Conservation (phyloP, 768 basidiomycete genomes). For the Psilocybe subaeruginosa region DNA sequence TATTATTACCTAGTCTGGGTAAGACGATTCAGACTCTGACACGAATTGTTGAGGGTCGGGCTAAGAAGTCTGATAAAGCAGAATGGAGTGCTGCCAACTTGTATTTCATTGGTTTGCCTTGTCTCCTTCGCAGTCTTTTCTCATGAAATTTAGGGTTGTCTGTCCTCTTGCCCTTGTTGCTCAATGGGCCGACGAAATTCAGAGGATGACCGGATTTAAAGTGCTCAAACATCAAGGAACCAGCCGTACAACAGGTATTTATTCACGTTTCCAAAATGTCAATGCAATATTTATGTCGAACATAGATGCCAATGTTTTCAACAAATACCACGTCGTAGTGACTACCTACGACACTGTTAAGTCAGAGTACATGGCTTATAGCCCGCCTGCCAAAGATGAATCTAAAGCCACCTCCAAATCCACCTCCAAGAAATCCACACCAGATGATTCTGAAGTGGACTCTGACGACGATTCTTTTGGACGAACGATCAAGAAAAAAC, state of each 20-base stretch:
- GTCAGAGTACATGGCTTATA: slow-evolving; percentile 70
- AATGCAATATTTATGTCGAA: background rate
- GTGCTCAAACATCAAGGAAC: slow-evolving; percentile 88
- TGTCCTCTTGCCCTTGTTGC: slow-evolving; percentile 86
- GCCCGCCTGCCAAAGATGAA: slow-evolving; percentile 56
- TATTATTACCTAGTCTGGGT: slow-evolving; percentile 53
- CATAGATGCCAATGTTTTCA: slow-evolving; percentile 57
- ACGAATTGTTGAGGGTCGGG: slow-evolving; percentile 82
- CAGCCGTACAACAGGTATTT: slow-evolving; percentile 64
- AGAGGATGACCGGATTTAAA: slow-evolving; percentile 67
- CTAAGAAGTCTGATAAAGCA: slow-evolving; percentile 67
- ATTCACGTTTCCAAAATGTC: background rate
- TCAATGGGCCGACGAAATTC: slow-evolving; percentile 90
- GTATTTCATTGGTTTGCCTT: slow-evolving; percentile 41
- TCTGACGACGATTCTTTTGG: slow-evolving; percentile 4
- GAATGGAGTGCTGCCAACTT: slow-evolving; percentile 73
- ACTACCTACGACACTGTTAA: slow-evolving; percentile 88
- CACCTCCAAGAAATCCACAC: slow-evolving; percentile 30
- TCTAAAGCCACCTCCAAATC: slow-evolving; percentile 46
- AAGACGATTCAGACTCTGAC: slow-evolving; percentile 93
- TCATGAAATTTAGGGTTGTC: slow-evolving; percentile 60
- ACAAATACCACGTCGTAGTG: slow-evolving; percentile 70
- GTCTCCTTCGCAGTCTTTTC: slow-evolving; percentile 3
- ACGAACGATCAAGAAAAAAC: slow-evolving; percentile 40
- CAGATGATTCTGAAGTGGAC: slow-evolving; percentile 31